Conservation (phyloP, 148 eudicot genomes). For the Vaccinium darrowii region DNA sequence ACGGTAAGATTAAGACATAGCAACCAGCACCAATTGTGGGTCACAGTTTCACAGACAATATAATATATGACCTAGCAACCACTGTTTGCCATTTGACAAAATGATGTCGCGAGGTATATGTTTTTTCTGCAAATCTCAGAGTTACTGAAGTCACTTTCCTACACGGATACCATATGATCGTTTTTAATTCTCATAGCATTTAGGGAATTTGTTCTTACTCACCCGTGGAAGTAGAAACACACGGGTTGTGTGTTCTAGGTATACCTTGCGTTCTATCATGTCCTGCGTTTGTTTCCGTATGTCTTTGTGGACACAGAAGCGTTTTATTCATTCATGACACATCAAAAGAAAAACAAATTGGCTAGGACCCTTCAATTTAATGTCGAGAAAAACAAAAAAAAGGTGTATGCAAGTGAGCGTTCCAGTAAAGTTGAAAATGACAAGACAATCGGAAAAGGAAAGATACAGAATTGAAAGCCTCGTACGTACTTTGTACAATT, state of each 20-base stretch:
- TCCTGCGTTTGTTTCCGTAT: neutral
- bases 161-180: neutral
- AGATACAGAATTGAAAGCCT: neutral
- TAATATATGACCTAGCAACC: neutral
- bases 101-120: neutral
- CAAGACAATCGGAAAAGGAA: conserved; percentile 3
- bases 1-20: neutral
- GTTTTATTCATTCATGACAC: neutral
- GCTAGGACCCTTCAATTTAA: conserved; percentile 7
- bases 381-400: neutral
- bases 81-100: neutral
- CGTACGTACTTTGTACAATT: conserved; percentile 67
- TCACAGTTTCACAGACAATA: neutral
- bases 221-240: neutral
- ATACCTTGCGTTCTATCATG: neutral
- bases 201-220: neutral
- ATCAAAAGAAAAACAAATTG: neutral
- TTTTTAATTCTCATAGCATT: neutral
- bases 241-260: neutral
- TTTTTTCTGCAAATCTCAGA: neutral
- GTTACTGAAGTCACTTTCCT: neutral
- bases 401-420: neutral
- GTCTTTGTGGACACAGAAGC: neutral
- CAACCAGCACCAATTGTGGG: conserved; percentile 19
- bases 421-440: conserved; percentile 20